A percentile compares a stretch with the other conserved stretches of the same genome.
phyloP scores from a whole-genome alignment of 257 asterid genomes.

The Henckelia pumila region DNA sequence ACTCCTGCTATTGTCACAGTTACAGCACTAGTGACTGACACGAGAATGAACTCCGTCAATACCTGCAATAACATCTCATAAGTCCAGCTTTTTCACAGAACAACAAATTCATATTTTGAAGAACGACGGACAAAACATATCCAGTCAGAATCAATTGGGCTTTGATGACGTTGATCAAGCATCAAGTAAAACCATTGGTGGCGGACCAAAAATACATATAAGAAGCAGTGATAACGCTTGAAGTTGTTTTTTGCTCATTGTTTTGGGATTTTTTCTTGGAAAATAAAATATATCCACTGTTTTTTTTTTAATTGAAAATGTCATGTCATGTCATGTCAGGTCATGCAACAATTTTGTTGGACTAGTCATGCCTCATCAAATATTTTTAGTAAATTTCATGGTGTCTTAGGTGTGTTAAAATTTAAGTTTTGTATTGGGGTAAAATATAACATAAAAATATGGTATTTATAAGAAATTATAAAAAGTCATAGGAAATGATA shows the following conservation, averaged over 20 bases:
- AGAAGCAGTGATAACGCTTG: background rate
- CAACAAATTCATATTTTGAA: slow-evolving; percentile 15
- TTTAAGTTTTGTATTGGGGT: background rate
- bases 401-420: background rate
- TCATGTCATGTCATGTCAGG: background rate
- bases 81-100: slow-evolving; percentile 10
- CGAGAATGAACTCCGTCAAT: slow-evolving; percentile 83
- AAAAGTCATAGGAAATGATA: slow-evolving; percentile 1
- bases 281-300: background rate
- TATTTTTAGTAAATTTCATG: background rate
- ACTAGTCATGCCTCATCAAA: too few relatives aligned
- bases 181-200: background rate
- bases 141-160: background rate
- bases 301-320: background rate
- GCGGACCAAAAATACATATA: background rate
- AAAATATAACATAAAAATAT: background rate
- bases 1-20: slow-evolving; percentile 98
- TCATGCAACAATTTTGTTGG: background rate
- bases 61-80: slow-evolving; percentile 65
- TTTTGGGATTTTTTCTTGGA: background rate
- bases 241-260: background rate
- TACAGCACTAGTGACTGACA: slow-evolving; percentile 95
- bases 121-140: slow-evolving; percentile 7
- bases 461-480: slow-evolving; percentile 6
- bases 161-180: slow-evolving; percentile 6